phyloP scores from a whole-genome alignment of 140 eudicot genomes.

The Anethum foeniculum region DNA sequence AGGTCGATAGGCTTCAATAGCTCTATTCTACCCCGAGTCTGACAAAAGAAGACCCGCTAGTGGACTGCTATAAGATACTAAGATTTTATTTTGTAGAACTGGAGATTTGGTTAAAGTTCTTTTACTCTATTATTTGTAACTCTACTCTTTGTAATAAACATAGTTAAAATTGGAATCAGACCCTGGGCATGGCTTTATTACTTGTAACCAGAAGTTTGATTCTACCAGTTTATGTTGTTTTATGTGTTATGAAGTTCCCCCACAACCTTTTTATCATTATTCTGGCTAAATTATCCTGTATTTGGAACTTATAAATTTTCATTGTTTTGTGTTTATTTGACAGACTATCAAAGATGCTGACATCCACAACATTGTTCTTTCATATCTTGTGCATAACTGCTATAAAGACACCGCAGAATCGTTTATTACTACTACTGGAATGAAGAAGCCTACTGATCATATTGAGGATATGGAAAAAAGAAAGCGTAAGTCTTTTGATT shows the following conservation, averaged over 20 bases:
- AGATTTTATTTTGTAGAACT: background rate
- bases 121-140: background rate
- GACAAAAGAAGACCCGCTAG: background rate
- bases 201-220: background rate
- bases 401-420: conserved; percentile 75
- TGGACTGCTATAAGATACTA: conserved; percentile 3
- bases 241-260: background rate
- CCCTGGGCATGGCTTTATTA: background rate
- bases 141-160: background rate
- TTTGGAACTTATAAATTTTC: background rate
- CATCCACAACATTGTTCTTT: conserved; percentile 58
- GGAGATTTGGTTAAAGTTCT: background rate
- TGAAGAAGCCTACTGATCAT: conserved; percentile 41
- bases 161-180: background rate
- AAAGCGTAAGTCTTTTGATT: conserved; percentile 38
- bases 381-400: conserved; percentile 89
- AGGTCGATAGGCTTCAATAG: background rate
- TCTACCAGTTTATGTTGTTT: background rate
- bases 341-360: conserved; percentile 63
- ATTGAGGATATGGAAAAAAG: conserved; percentile 77
- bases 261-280: background rate
- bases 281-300: background rate
- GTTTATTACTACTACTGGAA: conserved; percentile 50
- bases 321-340: conserved; percentile 4
- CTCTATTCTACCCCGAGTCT: background rate